Conservation (phyloP, 164 flowering plant genomes). For the Magnolia changhungtana region DNA sequence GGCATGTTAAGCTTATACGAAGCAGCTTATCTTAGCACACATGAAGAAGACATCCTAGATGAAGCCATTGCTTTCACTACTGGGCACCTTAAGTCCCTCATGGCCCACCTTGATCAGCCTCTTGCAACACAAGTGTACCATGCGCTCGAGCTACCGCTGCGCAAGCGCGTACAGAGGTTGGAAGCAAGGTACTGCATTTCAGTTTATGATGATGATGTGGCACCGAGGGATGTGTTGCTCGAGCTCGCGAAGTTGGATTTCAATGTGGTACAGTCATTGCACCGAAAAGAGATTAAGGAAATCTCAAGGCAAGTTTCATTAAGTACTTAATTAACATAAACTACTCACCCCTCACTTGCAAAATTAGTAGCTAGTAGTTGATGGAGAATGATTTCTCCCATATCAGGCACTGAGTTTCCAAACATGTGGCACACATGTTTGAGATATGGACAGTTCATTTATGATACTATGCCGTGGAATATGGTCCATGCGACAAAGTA, state of each 20-base stretch:
- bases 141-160: slow-evolving; percentile 34
- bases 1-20: slow-evolving; percentile 56
- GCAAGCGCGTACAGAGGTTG: slow-evolving; percentile 30
- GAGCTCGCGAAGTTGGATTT: slow-evolving; percentile 55
- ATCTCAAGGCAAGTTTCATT: slow-evolving; percentile 27
- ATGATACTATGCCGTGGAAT: no score
- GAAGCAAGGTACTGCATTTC: slow-evolving; percentile 36
- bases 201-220: slow-evolving; percentile 24
- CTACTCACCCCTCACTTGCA: neutral
- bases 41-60: slow-evolving; percentile 49
- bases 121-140: slow-evolving; percentile 25
- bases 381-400: neutral
- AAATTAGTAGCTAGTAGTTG: neutral
- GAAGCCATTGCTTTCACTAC: slow-evolving; percentile 40
- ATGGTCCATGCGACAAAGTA: neutral
- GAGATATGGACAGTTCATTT: neutral
- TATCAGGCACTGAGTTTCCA: neutral
- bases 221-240: slow-evolving; percentile 23
- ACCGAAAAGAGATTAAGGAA: slow-evolving; percentile 34
- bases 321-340: no score
- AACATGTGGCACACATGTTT: no score
- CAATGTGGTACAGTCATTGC: slow-evolving; percentile 39
- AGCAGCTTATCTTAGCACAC: slow-evolving; percentile 36
- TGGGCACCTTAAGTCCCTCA: slow-evolving; percentile 19
- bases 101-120: neutral